These are phyloP conservation scores for Tricholoma saponaceum DNA, from an alignment of 768 basidiomycete species.

Conservation along the genomic window DNA sequence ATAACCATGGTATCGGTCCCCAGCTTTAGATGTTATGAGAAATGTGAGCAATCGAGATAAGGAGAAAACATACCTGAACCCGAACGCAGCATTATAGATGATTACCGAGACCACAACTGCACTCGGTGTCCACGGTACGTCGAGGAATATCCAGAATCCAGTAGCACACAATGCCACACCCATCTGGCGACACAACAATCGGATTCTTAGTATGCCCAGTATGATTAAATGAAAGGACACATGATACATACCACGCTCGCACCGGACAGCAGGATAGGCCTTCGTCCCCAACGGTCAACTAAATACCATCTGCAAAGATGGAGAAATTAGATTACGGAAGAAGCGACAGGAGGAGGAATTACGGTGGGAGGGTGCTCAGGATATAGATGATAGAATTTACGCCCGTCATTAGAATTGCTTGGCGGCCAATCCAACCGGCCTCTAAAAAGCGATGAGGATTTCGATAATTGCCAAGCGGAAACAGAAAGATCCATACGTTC, in stretches of 20 bases:
- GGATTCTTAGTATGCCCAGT: not conserved
- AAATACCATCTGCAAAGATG: constrained; percentile 73
- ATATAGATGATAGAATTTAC: constrained; percentile 85
- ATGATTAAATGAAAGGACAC: not conserved
- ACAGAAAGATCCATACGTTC: constrained; percentile 54
- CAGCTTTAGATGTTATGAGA: constrained; percentile 41
- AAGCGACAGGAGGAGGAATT: constrained; percentile 22
- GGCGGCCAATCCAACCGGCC: constrained; percentile 93
- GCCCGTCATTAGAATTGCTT: constrained; percentile 94
- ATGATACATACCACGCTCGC: constrained; percentile 61
- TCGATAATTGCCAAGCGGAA: not conserved
- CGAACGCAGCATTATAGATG: constrained; percentile 90
- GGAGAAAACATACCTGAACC: constrained; percentile 54
- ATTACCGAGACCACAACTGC: constrained; percentile 90
- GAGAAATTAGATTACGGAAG: constrained; percentile 8
- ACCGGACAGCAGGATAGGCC: constrained; percentile 82
- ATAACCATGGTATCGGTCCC: constrained; percentile 87
- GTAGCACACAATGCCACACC: constrained; percentile 70
- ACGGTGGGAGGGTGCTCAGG: constrained; percentile 81
- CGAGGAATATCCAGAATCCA: constrained; percentile 92
- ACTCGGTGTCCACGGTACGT: constrained; percentile 77
- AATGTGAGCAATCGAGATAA: not conserved
- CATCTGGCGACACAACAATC: constrained; percentile 49
- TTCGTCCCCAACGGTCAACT: constrained; percentile 87
- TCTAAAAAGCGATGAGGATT: constrained; percentile 39